A percentile compares a stretch with the other conserved stretches of the same genome.
phyloP scores from a whole-genome alignment of 2,329 filamentous ascomycete species.

The Madurella fahalii region DNA sequence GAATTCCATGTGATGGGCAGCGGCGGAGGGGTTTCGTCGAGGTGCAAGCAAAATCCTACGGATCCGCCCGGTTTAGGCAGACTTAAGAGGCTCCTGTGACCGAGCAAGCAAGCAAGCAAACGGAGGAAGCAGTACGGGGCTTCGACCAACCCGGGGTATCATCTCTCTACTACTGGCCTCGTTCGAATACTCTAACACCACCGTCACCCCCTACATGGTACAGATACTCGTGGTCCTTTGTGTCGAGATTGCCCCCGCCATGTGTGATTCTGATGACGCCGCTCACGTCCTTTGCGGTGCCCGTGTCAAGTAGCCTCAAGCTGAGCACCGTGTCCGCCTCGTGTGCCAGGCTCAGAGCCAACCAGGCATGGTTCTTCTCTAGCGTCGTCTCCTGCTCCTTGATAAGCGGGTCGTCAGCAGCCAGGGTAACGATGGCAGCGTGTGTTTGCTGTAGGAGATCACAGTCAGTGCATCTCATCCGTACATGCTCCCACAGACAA shows the following conservation, averaged over 20 bases:
- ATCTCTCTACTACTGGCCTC: constrained; percentile 54
- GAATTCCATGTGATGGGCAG: constrained; percentile 5
- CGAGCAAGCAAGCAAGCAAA: constrained; percentile 18
- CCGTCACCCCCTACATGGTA: constrained; percentile 81
- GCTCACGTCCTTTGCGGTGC: constrained; percentile 84
- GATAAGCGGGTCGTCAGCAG: constrained; percentile 72
- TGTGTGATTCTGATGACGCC: constrained; percentile 76
- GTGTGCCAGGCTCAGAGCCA: constrained; percentile 70
- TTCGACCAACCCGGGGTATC: constrained; percentile 20
- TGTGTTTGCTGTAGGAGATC: constrained; percentile 50
- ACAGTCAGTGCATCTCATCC: background rate
- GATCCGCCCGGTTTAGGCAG: background rate
- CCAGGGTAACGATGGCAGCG: constrained; percentile 61
- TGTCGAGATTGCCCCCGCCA: constrained; percentile 38
- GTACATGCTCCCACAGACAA: background rate
- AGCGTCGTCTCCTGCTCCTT: constrained; percentile 57
- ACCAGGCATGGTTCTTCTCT: constrained; percentile 66
- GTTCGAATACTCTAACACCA: constrained; percentile 76
- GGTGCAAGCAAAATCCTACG: constrained; percentile 2
- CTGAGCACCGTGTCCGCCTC: constrained; percentile 67
- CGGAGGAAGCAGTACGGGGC: constrained; percentile 5
- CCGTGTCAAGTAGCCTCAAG: constrained; percentile 75
- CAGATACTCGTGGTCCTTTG: constrained; percentile 65
- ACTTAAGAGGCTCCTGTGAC: background rate
- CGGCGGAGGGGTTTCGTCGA: background rate